A percentile compares a stretch with the other conserved stretches of the same genome.
Evolutionary conservation across 805 yeast species (phyloP).

Genomic region (Saccharomycopsis sp.): DNA sequence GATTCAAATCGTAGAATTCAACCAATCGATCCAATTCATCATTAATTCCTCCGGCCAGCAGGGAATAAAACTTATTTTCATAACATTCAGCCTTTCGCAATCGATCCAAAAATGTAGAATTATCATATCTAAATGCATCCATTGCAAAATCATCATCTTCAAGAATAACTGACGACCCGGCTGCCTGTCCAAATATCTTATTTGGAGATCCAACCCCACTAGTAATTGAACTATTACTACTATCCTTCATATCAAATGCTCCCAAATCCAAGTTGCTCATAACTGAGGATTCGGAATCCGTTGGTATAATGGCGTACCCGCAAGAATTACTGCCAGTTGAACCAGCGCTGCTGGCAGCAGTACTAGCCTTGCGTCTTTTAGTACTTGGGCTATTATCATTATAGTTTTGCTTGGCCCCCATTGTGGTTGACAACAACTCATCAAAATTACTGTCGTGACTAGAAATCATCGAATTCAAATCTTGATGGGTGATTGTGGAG

Average conservation of each 20-base stretch:
- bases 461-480: not conserved
- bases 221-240: not conserved
- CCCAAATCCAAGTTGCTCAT: not conserved
- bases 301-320: not conserved
- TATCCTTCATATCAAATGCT: not conserved
- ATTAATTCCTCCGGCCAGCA: not conserved
- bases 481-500: not conserved
- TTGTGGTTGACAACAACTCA: not conserved
- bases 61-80: not conserved
- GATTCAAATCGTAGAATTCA: slow-evolving; percentile 8
- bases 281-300: slow-evolving; percentile 10
- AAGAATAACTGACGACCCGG: not conserved
- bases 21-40: slow-evolving; percentile 2
- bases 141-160: slow-evolving; percentile 3
- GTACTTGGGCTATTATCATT: not conserved
- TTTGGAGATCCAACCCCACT: not conserved
- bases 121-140: slow-evolving; percentile 16
- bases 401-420: no score
- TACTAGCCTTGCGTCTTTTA: not conserved
- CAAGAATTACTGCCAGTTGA: no score
- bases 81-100: not conserved
- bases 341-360: no score
- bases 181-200: not conserved
- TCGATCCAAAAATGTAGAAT: slow-evolving; percentile 7
- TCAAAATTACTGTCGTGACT: not conserved